Conservation (phyloP, 306 rosid species). For the Cicer pinnatifidum region DNA sequence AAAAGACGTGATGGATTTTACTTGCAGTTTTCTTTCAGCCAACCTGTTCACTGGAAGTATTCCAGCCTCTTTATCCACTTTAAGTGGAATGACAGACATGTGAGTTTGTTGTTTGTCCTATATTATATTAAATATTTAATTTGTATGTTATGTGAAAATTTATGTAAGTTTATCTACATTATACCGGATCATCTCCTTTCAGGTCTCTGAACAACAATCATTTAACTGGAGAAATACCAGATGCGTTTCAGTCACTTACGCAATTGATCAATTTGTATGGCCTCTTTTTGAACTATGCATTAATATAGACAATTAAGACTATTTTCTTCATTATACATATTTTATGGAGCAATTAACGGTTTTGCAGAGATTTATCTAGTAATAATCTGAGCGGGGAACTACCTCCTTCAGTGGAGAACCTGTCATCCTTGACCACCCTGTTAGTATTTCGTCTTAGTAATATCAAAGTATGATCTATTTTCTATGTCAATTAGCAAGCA, state of each 20-base stretch:
- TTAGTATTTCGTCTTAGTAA: slow-evolving; percentile 64
- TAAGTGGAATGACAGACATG: slow-evolving; percentile 75
- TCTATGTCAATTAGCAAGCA: slow-evolving; percentile 26
- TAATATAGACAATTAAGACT: slow-evolving; percentile 26
- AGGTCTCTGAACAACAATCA: slow-evolving; percentile 86
- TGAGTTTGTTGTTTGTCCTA: slow-evolving; percentile 51
- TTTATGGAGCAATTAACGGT: slow-evolving; percentile 41
- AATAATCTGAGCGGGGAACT: slow-evolving; percentile 86
- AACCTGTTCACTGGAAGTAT: slow-evolving; percentile 85
- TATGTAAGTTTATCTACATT: slow-evolving; percentile 33
- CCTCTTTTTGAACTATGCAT: slow-evolving; percentile 39
- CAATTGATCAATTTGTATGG: slow-evolving; percentile 88
- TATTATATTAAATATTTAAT: slow-evolving; percentile 13
- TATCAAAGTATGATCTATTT: slow-evolving; percentile 33
- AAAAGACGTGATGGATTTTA: slow-evolving; percentile 53
- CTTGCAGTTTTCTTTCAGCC: slow-evolving; percentile 91
- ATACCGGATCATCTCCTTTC: slow-evolving; percentile 52
- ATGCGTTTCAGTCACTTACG: slow-evolving; percentile 68
- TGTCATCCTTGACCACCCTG: slow-evolving; percentile 77
- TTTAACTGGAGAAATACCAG: slow-evolving; percentile 85
- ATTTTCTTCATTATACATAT: slow-evolving; percentile 34
- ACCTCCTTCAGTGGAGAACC: slow-evolving; percentile 73
- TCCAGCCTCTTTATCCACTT: slow-evolving; percentile 72
- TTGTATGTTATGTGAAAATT: slow-evolving; percentile 20
- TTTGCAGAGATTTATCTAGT: slow-evolving; percentile 80